Conservation (phyloP, 768 basidiomycete species). For the Termitomyces eurrhizus region DNA sequence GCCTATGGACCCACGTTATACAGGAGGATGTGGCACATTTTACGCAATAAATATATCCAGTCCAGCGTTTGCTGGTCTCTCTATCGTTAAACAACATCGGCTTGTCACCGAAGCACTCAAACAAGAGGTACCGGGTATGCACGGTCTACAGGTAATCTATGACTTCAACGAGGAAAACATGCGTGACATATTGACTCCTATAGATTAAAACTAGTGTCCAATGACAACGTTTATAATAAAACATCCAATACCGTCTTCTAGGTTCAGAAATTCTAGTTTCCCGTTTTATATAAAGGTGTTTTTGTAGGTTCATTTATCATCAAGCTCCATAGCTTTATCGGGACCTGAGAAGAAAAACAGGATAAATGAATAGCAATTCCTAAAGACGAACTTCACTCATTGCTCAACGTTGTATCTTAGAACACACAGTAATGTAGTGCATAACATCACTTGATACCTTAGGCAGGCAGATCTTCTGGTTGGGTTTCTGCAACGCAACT, state of each 20-base stretch:
- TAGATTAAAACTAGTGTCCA: constrained; percentile 14
- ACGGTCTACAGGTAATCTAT: constrained; percentile 82
- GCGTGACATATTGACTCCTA: not conserved
- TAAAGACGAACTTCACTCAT: not conserved
- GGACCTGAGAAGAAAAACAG: not conserved
- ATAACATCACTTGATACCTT: not conserved
- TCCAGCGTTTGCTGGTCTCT: constrained; percentile 77
- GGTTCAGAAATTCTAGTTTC: not conserved
- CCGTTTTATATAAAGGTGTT: not conserved
- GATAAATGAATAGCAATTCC: not conserved
- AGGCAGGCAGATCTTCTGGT: no score
- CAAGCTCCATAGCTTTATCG: not conserved
- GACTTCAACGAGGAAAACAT: not conserved
- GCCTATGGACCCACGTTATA: not conserved
- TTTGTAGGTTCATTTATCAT: not conserved
- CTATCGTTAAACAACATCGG: constrained; percentile 90
- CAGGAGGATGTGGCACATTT: constrained; percentile 97
- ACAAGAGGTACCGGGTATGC: constrained; percentile 85
- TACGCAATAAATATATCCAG: constrained; percentile 91
- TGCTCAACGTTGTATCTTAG: not conserved
- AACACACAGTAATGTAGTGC: not conserved
- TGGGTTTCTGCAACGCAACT: not conserved
- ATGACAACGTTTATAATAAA: not conserved
- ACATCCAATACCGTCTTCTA: not conserved
- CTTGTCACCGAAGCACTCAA: constrained; percentile 85